A percentile compares a stretch with the other conserved stretches of the same genome.
Conservation (phyloP, 176 grass and related monocot genomes). For the Melocanna baccifera region DNA sequence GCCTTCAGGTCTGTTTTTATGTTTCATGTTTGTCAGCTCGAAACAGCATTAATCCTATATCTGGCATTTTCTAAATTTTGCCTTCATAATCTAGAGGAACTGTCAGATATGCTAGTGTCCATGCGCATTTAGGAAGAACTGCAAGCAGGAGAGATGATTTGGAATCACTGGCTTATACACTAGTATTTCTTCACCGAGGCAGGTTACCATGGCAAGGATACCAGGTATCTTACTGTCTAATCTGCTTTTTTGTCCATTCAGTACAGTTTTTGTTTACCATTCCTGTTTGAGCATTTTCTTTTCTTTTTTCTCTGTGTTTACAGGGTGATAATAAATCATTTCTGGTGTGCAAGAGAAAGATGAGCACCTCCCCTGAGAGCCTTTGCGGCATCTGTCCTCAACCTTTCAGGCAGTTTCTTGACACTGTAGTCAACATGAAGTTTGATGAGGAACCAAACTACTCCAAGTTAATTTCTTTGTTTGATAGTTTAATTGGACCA, state of each 20-base stretch:
- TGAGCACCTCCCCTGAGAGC: slow-evolving; percentile 68
- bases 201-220: slow-evolving; percentile 93
- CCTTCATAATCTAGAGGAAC: slow-evolving; percentile 61
- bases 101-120: slow-evolving; percentile 83
- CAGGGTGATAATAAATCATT: slow-evolving; percentile 94
- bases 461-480: slow-evolving; percentile 75
- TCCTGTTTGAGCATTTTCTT: neutral
- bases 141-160: slow-evolving; percentile 87
- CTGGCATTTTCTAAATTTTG: slow-evolving; percentile 1
- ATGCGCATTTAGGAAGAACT: slow-evolving; percentile 93
- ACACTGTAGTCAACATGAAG: slow-evolving; percentile 83
- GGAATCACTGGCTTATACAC: slow-evolving; percentile 83
- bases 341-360: slow-evolving; percentile 95
- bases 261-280: neutral
- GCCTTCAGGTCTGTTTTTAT: slow-evolving; percentile 58
- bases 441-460: slow-evolving; percentile 95
- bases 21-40: neutral
- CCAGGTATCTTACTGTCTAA: slow-evolving; percentile 49
- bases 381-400: slow-evolving; percentile 74
- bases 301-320: neutral
- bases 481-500: slow-evolving; percentile 74
- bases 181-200: slow-evolving; percentile 85
- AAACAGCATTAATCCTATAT: slow-evolving; percentile 8
- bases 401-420: slow-evolving; percentile 77
- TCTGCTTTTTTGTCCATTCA: neutral